Base-by-base conservation (phyloP, 2,329 filamentous ascomycete species). In the Scedosporium minutisporum region DNA sequence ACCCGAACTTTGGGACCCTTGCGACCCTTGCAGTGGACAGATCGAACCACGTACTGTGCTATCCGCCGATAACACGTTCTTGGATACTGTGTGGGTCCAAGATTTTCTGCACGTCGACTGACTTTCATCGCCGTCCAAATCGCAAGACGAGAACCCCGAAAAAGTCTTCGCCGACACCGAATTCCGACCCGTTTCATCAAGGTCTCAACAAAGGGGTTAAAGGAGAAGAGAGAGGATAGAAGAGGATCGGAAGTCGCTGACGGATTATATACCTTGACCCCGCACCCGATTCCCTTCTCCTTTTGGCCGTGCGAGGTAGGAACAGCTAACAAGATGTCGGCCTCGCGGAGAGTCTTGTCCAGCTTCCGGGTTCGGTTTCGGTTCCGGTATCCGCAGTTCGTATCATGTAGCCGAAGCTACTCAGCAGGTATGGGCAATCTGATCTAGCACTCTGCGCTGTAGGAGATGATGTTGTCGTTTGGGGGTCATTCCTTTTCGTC, bases 351-450 rank as follows among this genome's bases (percentile, higher is more conserved):
- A 55, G 51, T 25, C 21, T 27, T 55, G 18, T 55, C 51, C 23
- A n/a, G 23, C 42, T 44, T 60, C 27, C 58, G 46, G n/a, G 58
- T 48, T 27, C 38, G 57, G 60, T 48, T 61, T 41, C 46, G 46
- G 27, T 12, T 33, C 44, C 60, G 46, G 46, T 27, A 41, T 25
- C 46, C 27, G 27, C 55, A 58, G 9, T 2, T 61, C n/a, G 14
- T 14, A n/a, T 38, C 21, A 10, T 53, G 60, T 33, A 38, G 60
- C 60, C 60, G 60, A 51, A 57, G 46, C 48, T 61, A 55, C 60
- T 55, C 59, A 10, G 18, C 60, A 53, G 60, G 60, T 61, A 57
- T 25, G 46, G 27, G 14, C 25, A 16, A 58, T 18, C 33, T 6
- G 14, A 29, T 18, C 6, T 16, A 51, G 21, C 5, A 12, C 42